Evolutionary conservation across 768 basidiomycete species (phyloP).

Genomic region (Glaciozyma martinii): DNA sequence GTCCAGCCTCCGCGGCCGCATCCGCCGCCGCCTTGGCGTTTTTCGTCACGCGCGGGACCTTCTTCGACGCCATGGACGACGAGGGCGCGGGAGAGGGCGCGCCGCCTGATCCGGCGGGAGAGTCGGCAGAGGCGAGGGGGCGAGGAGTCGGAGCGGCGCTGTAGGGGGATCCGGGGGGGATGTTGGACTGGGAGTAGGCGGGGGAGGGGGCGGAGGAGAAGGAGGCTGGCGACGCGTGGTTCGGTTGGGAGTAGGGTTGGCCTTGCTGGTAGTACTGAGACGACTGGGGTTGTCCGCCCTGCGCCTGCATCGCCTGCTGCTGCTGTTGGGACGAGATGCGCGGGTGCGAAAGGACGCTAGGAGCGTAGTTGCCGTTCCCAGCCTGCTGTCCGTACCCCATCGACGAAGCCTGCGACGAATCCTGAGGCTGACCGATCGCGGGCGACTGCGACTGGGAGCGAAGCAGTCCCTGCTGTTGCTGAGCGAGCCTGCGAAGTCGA

Average conservation of each 20-base stretch:
- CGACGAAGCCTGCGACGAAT: background rate
- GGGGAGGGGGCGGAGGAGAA: constrained; percentile 4
- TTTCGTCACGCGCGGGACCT: background rate
- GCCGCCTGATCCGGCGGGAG: background rate
- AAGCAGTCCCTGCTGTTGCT: constrained; percentile 19
- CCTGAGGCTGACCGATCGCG: background rate
- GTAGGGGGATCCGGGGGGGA: background rate
- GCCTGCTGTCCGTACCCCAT: background rate
- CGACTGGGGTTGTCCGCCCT: no score
- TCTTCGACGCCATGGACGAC: background rate
- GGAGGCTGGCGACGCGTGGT: background rate
- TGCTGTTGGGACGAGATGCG: background rate
- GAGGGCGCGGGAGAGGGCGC: constrained; percentile 1
- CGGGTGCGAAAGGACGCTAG: background rate
- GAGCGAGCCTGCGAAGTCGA: constrained; percentile 8
- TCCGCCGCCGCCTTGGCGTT: background rate
- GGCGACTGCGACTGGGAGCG: constrained; percentile 1
- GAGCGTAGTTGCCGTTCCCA: background rate
- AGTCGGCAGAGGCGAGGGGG: background rate
- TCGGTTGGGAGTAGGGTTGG: background rate
- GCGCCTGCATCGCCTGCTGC: no score
- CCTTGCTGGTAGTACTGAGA: background rate
- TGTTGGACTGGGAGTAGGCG: constrained; percentile 1
- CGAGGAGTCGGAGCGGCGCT: background rate
- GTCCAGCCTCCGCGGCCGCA: background rate